A percentile compares a stretch with the other conserved stretches of the same genome.
Conservation (phyloP, 257 asterid genomes). For the Sherardia arvensis region DNA sequence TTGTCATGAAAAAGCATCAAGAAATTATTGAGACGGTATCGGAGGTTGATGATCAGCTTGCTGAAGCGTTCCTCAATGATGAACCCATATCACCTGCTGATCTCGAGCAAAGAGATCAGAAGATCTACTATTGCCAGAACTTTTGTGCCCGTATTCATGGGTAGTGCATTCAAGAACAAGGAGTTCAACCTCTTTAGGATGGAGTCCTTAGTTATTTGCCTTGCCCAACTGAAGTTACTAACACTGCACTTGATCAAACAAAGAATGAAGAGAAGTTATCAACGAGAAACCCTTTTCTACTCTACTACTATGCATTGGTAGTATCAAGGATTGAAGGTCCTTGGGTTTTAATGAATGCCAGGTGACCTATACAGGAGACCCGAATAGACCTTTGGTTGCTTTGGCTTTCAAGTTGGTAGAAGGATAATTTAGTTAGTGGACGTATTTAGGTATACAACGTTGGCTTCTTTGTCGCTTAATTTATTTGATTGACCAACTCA, state of each 20-base stretch:
- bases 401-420: conserved; percentile 95
- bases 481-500: neutral
- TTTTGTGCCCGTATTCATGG: conserved; percentile 97
- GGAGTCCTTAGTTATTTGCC: conserved; percentile 94
- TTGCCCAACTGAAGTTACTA: conserved; percentile 76
- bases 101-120: conserved; percentile 88
- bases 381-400: conserved; percentile 90
- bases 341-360: conserved; percentile 22
- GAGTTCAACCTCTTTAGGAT: conserved; percentile 91
- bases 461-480: neutral
- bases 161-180: conserved; percentile 99
- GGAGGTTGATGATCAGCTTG: conserved; percentile 94
- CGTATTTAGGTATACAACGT: conserved; percentile 75
- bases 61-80: conserved; percentile 81
- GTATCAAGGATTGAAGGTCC: neutral
- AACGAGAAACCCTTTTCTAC: conserved; percentile 6
- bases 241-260: conserved; percentile 84
- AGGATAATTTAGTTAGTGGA: conserved; percentile 88
- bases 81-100: conserved; percentile 77
- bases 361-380: conserved; percentile 79
- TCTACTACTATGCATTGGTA: conserved; percentile 1
- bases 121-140: conserved; percentile 84
- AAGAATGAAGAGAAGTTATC: conserved; percentile 85
- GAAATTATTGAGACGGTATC: conserved; percentile 88
- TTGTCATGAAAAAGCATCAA: conserved; percentile 69